Base-by-base conservation (phyloP, 305 asterid species). In the Rubia tinctorum region DNA sequence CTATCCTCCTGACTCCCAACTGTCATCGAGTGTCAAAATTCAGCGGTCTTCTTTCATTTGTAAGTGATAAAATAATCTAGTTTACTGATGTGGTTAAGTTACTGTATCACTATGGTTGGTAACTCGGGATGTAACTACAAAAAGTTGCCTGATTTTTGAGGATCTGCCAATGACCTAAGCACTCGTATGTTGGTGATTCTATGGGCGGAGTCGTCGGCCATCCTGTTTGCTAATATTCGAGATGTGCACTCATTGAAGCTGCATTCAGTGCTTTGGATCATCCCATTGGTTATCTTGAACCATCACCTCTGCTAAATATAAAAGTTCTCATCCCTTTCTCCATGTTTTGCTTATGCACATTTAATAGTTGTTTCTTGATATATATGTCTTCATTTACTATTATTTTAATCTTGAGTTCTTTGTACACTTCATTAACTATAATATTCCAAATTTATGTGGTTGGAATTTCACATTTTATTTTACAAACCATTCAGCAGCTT, bases 211-310 rank as follows among this genome's bases (percentile, higher is more conserved):
- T 30, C 37, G 91, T 87, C 76, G 98, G 92, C 66, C 94, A 84
- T 81, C 95, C 99, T 66, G 98, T 92, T 82, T 97, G 99, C 66
- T 30, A 2, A 30, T 30, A 30, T 30, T 3, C 37, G 3, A 4
- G 4, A 30, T 30, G 37, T 30, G 37, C 99, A 73, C 79, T 95
- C 75, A 83, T 96, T 20, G 99, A 95, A 86, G 93, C 91, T 74
- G 90, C 96, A 60, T 95, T 90, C 82, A 84, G 99, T 92, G 99
- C 99, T 78, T 77, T 95, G 82, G 98, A 95, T 88, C 96, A 87
- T 81, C 99, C 99, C 44, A 82, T 91, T 84, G 89, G 96, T 80
- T 94, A 86, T 37, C 90, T 92, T 23, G 98, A 88, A 79, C 84
- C 97, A 39, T 95, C 99, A 27, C 98, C 98, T 65, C 85, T 95